Evolutionary conservation across 192 early-diverging fungal species (phyloP), one percentile per base, ranked within the genome.

Genomic region (Backusella sp.): DNA sequence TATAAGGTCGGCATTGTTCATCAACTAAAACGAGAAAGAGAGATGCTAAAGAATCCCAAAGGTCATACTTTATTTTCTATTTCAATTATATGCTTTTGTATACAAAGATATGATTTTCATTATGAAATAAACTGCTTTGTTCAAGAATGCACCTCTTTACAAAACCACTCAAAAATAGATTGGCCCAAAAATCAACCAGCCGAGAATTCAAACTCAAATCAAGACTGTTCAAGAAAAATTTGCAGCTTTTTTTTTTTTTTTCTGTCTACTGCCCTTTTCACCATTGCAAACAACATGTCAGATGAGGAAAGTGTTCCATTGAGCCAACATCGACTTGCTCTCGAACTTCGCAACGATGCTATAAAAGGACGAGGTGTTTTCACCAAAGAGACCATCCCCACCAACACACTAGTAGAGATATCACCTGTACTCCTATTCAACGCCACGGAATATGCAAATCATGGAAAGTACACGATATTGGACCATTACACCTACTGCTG

Each of bases 401-500:
- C 66, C 32, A 82, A 81, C 9, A 84, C 85, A 0, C 49, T 88
- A 44, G 80, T 92, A 46, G 86, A 90, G 34, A 85, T 92, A 19
- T 92, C 89, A 19, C 89, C 89, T 9, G 73, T 90, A 15, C 79
- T 92, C 7, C 44, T 90, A 12, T 89, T 92, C 75, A 80, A 75
- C 15, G 74, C 77, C 0, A 68, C 79, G 1, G 90, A 92, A 65
- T 92, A 92, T 46, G 62, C 66, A n/a, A 59, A 34, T 8, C 87
- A 92, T 72, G 90, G 90, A 11, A 84, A 83, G 44, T 77, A 85
- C 75, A 92, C 90, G 0, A 74, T 83, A n/a, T 72, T 90, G 5
- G 90, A 90, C 56, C 84, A 92, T 72, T 92, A 92, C 68, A 92
- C 90, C 0, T 92, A 92, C 66, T 83, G 87, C 26, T 92, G 90